Base-by-base conservation (phyloP, 495 filamentous ascomycete genomes). In the Aspergillus leporis region DNA sequence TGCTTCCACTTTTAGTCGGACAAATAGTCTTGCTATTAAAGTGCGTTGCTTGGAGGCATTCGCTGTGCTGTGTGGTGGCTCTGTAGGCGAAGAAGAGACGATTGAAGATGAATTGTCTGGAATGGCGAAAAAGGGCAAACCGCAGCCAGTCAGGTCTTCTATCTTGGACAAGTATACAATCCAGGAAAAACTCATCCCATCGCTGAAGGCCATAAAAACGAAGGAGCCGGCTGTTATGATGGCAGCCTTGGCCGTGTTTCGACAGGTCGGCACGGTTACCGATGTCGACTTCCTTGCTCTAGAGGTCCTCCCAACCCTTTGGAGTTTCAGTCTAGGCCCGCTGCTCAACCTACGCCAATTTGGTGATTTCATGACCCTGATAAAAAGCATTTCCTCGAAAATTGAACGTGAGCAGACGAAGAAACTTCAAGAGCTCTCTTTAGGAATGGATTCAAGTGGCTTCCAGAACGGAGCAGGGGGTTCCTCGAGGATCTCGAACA, bases 151-250 rank as follows among this genome's bases (percentile, higher is more conserved):
- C 32, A 86, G 84, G 28, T 85, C 83, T 3, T 90, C 91, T 2
- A 92, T 92, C 18, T 78, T 98, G 32, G 94, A 98, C 73, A 98
- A 98, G 69, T 97, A 92, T 64, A 97, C 94, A 1, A 90, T 98
- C 64, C 95, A 98, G 67, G 94, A 98, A 69, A 97, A 96, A 73
- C 87, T 98, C 16, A 83, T 98, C 4, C 94, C 94, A 0, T 78
- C 97, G 5, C 80, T 98, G 54, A 92, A 90, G 66, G 91, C 78
- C 1, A 98, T 98, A 71, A 98, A 98, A 70, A 98, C 94, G 0
- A 97, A 95, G 66, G 94, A 98, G 66, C 94, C 94, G 0, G 93
- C 91, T 2, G 94, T 98, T 3, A 96, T 97, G 89, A 93, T 97
- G 84, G 92, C 94, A 1, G 90, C 92, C 0, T 80, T 97, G 19